These are phyloP conservation scores for Fusarium tupiense DNA, from an alignment of 2,329 filamentous ascomycete species.

Conservation along the genomic window DNA sequence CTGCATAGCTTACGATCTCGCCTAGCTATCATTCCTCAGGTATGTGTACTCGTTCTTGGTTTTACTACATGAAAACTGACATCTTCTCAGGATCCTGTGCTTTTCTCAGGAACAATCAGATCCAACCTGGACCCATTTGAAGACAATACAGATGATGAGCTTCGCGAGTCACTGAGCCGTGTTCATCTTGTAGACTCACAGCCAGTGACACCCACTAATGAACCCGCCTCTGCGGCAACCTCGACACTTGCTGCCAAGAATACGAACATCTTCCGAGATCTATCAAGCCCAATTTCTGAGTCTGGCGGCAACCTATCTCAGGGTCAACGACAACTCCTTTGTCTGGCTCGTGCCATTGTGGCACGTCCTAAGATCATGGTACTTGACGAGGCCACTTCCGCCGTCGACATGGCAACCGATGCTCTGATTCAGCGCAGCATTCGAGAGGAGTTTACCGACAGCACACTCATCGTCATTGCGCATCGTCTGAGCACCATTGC, in stretches of 20 bases:
- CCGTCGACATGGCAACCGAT: conserved; percentile 82
- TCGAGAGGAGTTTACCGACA: conserved; percentile 74
- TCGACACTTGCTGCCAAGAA: conserved; percentile 57
- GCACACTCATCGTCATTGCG: conserved; percentile 78
- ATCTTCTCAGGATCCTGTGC: conserved; percentile 71
- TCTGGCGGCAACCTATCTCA: conserved; percentile 80
- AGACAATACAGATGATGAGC: conserved; percentile 72
- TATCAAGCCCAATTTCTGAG: conserved; percentile 73
- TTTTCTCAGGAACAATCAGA: conserved; percentile 82
- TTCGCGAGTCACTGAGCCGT: conserved; percentile 74
- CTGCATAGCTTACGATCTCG: conserved; percentile 77
- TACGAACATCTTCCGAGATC: conserved; percentile 71
- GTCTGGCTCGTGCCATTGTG: conserved; percentile 77
- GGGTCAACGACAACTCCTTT: conserved; percentile 80
- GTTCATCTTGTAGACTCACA: conserved; percentile 71
- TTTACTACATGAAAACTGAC: conserved; percentile 8
- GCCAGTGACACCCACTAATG: conserved; percentile 51
- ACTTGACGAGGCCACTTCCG: conserved; percentile 81
- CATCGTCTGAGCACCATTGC: conserved; percentile 80
- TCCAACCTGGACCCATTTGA: conserved; percentile 82
- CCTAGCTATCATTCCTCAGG: conserved; percentile 80
- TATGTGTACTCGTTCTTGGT: conserved; percentile 26
- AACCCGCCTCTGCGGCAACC: conserved; percentile 49
- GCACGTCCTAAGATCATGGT: conserved; percentile 80
- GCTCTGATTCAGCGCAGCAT: conserved; percentile 78